Conservation (phyloP, 495 filamentous ascomycete genomes). For the Hypomontagnella monticulosa region DNA sequence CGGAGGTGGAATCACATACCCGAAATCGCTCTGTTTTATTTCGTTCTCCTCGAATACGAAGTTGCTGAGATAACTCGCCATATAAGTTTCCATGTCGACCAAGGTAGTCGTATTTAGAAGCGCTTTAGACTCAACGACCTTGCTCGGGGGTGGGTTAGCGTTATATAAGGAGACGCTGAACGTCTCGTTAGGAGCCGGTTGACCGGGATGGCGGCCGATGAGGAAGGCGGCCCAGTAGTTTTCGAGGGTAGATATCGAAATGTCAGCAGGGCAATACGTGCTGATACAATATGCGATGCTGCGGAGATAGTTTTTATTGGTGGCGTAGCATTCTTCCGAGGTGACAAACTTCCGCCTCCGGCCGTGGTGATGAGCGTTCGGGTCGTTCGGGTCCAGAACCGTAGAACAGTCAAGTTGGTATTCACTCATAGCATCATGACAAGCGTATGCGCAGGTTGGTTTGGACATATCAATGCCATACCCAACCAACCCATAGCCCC, state of each 20-base stretch:
- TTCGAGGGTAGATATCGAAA: conserved; percentile 42
- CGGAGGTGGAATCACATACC: conserved; percentile 23
- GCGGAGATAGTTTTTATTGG: conserved; percentile 46
- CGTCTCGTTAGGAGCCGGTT: conserved; percentile 40
- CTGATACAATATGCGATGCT: conserved; percentile 54
- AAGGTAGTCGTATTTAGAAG: conserved; percentile 46
- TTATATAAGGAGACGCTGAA: conserved; percentile 39
- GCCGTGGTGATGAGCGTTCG: conserved; percentile 12
- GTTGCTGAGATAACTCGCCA: conserved; percentile 29
- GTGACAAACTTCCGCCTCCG: conserved; percentile 36
- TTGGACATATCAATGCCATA: conserved; percentile 49
- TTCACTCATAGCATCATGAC: conserved; percentile 36
- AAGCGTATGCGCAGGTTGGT: conserved; percentile 48
- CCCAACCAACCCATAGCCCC: conserved; percentile 46
- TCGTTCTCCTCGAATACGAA: conserved; percentile 33
- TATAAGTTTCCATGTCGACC: conserved; percentile 34
- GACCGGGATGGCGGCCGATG: conserved; percentile 31
- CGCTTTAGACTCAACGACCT: conserved; percentile 11
- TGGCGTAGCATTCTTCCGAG: conserved; percentile 48
- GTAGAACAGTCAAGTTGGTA: conserved; percentile 46
- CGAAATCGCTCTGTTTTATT: conserved; percentile 36
- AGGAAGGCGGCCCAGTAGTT: conserved; percentile 46
- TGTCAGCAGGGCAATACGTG: conserved; percentile 36
- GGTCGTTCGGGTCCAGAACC: conserved; percentile 6
- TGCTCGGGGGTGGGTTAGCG: conserved; percentile 12